Evolutionary conservation across 768 basidiomycete species (phyloP).

Genomic region (Suillus bovinus): DNA sequence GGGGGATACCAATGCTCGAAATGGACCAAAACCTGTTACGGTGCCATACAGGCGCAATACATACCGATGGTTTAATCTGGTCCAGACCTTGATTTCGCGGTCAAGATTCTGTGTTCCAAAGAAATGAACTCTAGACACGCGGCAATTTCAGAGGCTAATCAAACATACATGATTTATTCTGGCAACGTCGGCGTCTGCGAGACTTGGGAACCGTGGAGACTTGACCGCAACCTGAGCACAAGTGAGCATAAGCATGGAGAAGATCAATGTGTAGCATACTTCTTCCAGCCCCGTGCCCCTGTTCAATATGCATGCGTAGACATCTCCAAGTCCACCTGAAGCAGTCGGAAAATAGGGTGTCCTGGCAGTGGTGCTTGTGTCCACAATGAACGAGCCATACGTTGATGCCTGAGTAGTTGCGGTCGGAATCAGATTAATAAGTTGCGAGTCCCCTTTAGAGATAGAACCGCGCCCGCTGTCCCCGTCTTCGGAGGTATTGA

Average conservation of each 20-base stretch:
- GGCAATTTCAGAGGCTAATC: background rate
- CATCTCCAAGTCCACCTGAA: slow-evolving; percentile 45
- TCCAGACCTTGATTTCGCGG: slow-evolving; percentile 28
- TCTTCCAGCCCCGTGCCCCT: background rate
- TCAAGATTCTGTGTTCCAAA: slow-evolving; percentile 18
- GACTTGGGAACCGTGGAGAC: background rate
- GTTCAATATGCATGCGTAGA: slow-evolving; percentile 35
- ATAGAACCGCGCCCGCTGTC: background rate
- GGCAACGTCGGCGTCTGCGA: background rate
- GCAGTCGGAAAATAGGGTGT: background rate
- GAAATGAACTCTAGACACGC: background rate
- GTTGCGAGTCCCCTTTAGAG: background rate
- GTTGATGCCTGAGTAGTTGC: background rate
- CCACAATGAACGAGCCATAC: background rate
- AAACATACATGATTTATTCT: background rate
- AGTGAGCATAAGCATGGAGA: background rate
- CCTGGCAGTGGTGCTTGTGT: too few species aligned
- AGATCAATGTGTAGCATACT: background rate
- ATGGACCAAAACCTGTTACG: slow-evolving; percentile 21
- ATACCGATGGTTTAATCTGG: slow-evolving; percentile 18
- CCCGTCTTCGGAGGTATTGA: background rate
- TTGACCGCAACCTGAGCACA: slow-evolving; percentile 11
- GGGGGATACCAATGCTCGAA: slow-evolving; percentile 36
- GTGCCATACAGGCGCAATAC: slow-evolving; percentile 21
- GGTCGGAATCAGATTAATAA: background rate